A percentile compares a stretch with the other conserved stretches of the same genome.
phyloP scores from a whole-genome alignment of 1,284 basidiomycete genomes.

The Cutaneotrichosporon sp. region DNA sequence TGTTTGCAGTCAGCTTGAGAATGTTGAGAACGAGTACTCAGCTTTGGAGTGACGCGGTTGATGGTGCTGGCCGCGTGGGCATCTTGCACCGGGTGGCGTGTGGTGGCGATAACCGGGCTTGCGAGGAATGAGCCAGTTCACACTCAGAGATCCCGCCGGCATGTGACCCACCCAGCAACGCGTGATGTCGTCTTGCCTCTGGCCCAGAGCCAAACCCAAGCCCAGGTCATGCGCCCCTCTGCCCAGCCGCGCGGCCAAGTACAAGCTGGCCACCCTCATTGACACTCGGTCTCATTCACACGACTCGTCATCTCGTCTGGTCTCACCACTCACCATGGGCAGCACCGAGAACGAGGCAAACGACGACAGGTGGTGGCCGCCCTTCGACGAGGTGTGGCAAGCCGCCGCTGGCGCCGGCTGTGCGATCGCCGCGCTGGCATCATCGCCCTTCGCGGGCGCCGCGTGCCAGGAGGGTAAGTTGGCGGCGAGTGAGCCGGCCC shows the following conservation, averaged over 20 bases:
- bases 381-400: neutral
- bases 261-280: neutral
- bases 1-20: no score
- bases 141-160: neutral
- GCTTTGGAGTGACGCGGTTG: no score
- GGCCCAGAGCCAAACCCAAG: no score
- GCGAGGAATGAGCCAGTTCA: neutral
- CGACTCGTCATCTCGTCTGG: neutral
- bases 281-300: no score
- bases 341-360: neutral
- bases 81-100: neutral
- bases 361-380: neutral
- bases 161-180: constrained; percentile 1
- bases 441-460: neutral
- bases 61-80: no score
- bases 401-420: neutral
- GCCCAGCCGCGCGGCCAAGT: neutral
- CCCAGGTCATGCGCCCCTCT: constrained; percentile 1
- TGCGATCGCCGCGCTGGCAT: neutral
- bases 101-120: neutral
- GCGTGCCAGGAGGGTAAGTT: neutral
- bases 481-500: no score
- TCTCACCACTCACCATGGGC: neutral
- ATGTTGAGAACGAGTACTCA: no score
- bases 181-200: neutral